Base-by-base conservation (phyloP, 257 asterid species). In the Jacaranda copaia region DNA sequence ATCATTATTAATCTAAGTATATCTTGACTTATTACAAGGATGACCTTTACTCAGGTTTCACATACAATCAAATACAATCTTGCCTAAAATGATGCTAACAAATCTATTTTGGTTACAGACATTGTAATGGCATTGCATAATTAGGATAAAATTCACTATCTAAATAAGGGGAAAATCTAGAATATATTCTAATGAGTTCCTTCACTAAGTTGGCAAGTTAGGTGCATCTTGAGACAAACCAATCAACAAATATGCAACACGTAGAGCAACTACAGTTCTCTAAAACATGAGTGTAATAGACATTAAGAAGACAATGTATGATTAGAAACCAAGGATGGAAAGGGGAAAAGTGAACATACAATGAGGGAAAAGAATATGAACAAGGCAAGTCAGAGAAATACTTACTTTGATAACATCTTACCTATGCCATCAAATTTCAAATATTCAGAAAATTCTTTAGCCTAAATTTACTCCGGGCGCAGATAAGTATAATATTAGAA, bases 381-480 rank as follows among this genome's bases (percentile, higher is more conserved):
- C 45, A 49, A 67, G 58, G 57, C 18, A 67, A 67, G 15, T 19
- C 58, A 25, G 3, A 8, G 10, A 67, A 6, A 46, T 46, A 15
- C 25, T 52, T 20, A 32, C 2, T 25, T 25, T 9, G 8, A 25
- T 59, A 59, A 32, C 8, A 45, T 40, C 53, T 42, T 9, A 65
- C 53, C 7, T n/a, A 67, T 8, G 57, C 5, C 77, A 72, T 40
- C 16, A 48, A 49, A 46, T 48, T 19, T 46, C 64, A n/a, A 36
- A 38, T 32, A 14, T 40, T 7, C 75, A 9, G 12, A 14, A 68
- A 14, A 45, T 48, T 49, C 51, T 25, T 25, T 16, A 25, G 45
- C 74, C 43, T 38, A 46, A 68, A 45, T 45, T 46, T 46, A 56
- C 73, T 68, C 36, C 56, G 32, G 61, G 49, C 14, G 46, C 46